Conservation (phyloP, 2,329 filamentous ascomycete species). For the Colletotrichum ledebouriae region DNA sequence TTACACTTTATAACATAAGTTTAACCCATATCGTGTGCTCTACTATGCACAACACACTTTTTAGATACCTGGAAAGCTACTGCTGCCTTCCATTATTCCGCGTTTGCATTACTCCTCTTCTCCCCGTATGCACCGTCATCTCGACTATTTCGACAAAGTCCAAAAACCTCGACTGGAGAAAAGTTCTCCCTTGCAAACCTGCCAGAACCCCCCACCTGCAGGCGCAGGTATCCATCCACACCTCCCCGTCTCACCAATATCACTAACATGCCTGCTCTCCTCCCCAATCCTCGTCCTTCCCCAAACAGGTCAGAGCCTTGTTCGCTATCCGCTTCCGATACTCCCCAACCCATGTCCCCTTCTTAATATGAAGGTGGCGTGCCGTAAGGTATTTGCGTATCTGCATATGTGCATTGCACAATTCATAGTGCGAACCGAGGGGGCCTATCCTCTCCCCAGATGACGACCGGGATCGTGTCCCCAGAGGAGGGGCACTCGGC, state of each 20-base stretch:
- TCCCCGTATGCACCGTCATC: conserved; percentile 31
- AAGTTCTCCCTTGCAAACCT: conserved; percentile 33
- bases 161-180: conserved; percentile 13
- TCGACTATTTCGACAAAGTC: conserved; percentile 22
- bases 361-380: conserved; percentile 33
- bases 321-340: conserved; percentile 29
- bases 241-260: conserved; percentile 28
- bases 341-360: conserved; percentile 14
- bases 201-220: conserved; percentile 20
- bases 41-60: no score
- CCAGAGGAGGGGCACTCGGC: conserved; percentile 35
- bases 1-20: no score
- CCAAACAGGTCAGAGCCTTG: conserved; percentile 40
- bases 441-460: conserved; percentile 24
- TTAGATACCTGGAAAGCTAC: no score
- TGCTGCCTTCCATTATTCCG: no score
- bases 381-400: conserved; percentile 6
- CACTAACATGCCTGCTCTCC: conserved; percentile 25
- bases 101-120: conserved; percentile 1
- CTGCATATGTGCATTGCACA: conserved; percentile 16
- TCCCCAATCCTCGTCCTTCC: conserved; percentile 34
- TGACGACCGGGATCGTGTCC: conserved; percentile 32
- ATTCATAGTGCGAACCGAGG: not conserved
- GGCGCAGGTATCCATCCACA: conserved; percentile 28
- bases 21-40: no score